These are phyloP conservation scores for Noccaea bulbosa DNA, from an alignment of 345 rosid genomes.

Conservation along the genomic window DNA sequence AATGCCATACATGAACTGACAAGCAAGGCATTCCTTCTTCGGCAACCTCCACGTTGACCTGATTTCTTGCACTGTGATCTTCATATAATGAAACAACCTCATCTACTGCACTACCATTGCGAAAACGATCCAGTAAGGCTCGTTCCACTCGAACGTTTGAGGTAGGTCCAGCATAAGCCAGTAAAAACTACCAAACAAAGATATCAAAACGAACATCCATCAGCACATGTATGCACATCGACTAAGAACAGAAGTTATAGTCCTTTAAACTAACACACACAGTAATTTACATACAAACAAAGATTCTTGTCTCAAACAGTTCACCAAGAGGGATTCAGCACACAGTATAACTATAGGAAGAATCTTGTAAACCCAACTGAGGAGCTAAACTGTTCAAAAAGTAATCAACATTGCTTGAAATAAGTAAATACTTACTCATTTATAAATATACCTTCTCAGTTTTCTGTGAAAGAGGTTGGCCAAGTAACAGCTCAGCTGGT, in stretches of 20 bases:
- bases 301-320: constrained; percentile 14
- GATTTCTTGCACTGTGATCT: constrained; percentile 45
- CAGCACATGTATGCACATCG: constrained; percentile 3
- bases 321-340: constrained; percentile 2
- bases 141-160: constrained; percentile 82
- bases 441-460: constrained; percentile 76
- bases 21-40: constrained; percentile 37
- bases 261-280: not conserved
- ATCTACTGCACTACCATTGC: constrained; percentile 69
- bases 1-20: constrained; percentile 55
- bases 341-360: not conserved
- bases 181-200: constrained; percentile 55
- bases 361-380: constrained; percentile 1
- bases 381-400: constrained; percentile 11
- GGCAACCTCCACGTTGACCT: constrained; percentile 29
- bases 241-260: constrained; percentile 9
- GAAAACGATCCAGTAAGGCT: constrained; percentile 53
- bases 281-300: constrained; percentile 9
- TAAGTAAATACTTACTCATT: constrained; percentile 3
- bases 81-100: constrained; percentile 73
- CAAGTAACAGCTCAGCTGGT: constrained; percentile 86
- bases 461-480: constrained; percentile 68
- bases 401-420: not conserved
- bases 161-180: constrained; percentile 88
- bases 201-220: constrained; percentile 14